These are phyloP conservation scores for Apiospora marii DNA, from an alignment of 2,329 filamentous ascomycete species.

Conservation along the genomic window DNA sequence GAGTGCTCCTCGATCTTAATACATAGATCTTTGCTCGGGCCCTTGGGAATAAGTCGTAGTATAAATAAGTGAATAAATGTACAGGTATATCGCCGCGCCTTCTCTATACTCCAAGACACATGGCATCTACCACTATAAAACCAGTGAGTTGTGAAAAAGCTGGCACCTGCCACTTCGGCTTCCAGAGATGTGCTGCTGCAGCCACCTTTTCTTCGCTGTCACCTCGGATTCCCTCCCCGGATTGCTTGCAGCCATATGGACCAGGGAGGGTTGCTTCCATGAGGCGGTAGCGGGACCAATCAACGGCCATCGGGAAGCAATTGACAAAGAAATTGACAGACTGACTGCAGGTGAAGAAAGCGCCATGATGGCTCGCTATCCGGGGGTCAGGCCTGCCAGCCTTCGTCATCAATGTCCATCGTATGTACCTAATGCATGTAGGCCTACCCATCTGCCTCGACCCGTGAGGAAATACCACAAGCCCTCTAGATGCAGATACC, in stretches of 20 bases:
- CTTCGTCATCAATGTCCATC: not conserved
- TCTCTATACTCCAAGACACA: not conserved
- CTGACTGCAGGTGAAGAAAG: not conserved
- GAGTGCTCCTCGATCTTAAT: not conserved
- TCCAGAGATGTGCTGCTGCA: not conserved
- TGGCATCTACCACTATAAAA: not conserved
- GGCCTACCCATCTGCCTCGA: not conserved
- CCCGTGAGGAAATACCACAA: not conserved
- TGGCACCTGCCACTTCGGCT: constrained; percentile 10
- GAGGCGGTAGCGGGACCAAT: not conserved
- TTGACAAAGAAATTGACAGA: not conserved
- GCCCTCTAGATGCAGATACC: not conserved
- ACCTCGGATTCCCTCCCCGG: constrained; percentile 12
- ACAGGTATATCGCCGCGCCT: not conserved
- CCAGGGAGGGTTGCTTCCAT: constrained; percentile 7
- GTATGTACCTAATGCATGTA: not conserved
- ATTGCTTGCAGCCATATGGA: constrained; percentile 7
- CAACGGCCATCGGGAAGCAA: not conserved
- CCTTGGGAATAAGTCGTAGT: not conserved
- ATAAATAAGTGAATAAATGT: not conserved
- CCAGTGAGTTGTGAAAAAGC: not conserved
- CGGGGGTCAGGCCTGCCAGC: not conserved
- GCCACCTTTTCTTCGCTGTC: constrained; percentile 10
- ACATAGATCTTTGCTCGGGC: no score
- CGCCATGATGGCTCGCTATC: constrained; percentile 5